Evolutionary conservation across 805 yeast genomes (phyloP).

Genomic region (Metschnikowia lunata): DNA sequence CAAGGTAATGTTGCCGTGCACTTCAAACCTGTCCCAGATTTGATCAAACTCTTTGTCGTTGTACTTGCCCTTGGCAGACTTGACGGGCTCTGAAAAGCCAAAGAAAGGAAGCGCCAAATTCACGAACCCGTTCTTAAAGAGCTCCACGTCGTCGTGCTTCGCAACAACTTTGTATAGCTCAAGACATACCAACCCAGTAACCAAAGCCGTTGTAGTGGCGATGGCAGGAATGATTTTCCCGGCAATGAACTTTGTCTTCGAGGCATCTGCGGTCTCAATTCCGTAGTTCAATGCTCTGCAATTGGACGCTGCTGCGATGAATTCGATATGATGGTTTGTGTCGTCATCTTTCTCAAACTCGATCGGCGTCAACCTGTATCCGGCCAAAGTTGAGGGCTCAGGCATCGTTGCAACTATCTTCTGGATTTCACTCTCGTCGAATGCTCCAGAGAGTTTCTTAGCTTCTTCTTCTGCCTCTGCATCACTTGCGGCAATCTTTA

Average conservation of each 20-base stretch:
- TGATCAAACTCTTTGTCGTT: slow-evolving; percentile 75
- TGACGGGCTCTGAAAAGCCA: slow-evolving; percentile 95
- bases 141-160: slow-evolving; percentile 68
- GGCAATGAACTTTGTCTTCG: slow-evolving; percentile 93
- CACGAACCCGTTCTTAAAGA: slow-evolving; percentile 87
- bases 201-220: slow-evolving; percentile 98
- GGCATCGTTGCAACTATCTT: slow-evolving; percentile 77
- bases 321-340: slow-evolving; percentile 92
- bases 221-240: slow-evolving; percentile 98
- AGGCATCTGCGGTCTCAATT: slow-evolving; percentile 83
- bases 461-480: slow-evolving; percentile 87
- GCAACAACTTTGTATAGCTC: slow-evolving; percentile 90
- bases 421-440: slow-evolving; percentile 63
- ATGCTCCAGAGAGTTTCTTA: slow-evolving; percentile 28
- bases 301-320: slow-evolving; percentile 92
- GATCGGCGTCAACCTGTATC: slow-evolving; percentile 80
- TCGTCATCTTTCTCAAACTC: slow-evolving; percentile 99
- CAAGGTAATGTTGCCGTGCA: slow-evolving; percentile 72
- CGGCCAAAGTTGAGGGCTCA: slow-evolving; percentile 81
- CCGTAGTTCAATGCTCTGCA: slow-evolving; percentile 90
- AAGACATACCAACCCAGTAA: slow-evolving; percentile 88
- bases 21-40: slow-evolving; percentile 93
- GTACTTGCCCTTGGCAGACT: slow-evolving; percentile 77
- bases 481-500: slow-evolving; percentile 80
- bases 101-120: slow-evolving; percentile 92